A percentile compares a stretch with the other conserved stretches of the same genome.
These are phyloP conservation scores for Colletotrichum phormii DNA, from an alignment of 2,329 filamentous ascomycete species.

Conservation along the genomic window DNA sequence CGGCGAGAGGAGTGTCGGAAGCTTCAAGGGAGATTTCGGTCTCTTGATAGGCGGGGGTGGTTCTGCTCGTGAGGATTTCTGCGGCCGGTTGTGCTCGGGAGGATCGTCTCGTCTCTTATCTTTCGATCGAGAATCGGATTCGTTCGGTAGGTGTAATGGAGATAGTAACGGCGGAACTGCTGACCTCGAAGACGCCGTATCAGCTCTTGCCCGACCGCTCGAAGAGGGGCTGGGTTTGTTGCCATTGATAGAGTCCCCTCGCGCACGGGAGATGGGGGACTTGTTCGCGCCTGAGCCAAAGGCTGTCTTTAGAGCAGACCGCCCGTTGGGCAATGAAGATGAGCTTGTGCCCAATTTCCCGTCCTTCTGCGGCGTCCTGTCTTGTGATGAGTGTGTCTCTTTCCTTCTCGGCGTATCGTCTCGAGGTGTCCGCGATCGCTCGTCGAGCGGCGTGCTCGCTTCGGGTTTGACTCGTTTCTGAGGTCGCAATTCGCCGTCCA, in stretches of 20 bases:
- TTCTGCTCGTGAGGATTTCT: conserved; percentile 38
- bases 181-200: conserved; percentile 49
- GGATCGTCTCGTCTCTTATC: conserved; percentile 43
- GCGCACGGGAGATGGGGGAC: conserved; percentile 52
- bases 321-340: conserved; percentile 51
- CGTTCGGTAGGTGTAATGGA: conserved; percentile 60
- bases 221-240: conserved; percentile 47
- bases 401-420: conserved; percentile 47
- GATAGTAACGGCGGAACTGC: conserved; percentile 65
- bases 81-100: conserved; percentile 30
- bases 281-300: conserved; percentile 43
- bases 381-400: conserved; percentile 45
- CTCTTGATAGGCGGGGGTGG: conserved; percentile 49
- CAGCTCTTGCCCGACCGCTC: conserved; percentile 52
- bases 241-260: conserved; percentile 57
- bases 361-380: conserved; percentile 45
- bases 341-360: conserved; percentile 40
- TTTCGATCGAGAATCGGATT: conserved; percentile 41
- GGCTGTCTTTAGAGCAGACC: conserved; percentile 46
- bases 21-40: conserved; percentile 48
- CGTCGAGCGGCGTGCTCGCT: conserved; percentile 45
- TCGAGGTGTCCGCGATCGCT: conserved; percentile 46
- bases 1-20: conserved; percentile 66
- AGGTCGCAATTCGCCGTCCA: conserved; percentile 56
- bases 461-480: conserved; percentile 61